Evolutionary conservation across 768 basidiomycete genomes (phyloP).

Genomic region (Hemileccinum impolitum): DNA sequence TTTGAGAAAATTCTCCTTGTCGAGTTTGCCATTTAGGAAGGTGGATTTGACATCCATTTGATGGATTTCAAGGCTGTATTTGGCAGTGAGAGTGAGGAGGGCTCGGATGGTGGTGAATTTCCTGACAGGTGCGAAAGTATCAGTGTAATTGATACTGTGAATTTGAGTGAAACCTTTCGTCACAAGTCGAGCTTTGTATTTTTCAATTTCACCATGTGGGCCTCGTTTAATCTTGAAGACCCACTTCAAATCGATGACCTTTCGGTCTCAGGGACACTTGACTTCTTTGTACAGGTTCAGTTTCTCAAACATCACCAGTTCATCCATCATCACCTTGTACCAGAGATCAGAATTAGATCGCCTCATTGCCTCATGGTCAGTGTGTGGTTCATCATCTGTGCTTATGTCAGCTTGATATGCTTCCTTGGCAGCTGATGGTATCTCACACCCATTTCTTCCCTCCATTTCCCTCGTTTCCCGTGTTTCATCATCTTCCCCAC

Average conservation of each 20-base stretch:
- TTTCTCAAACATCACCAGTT: no score
- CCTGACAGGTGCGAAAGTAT: constrained; percentile 10
- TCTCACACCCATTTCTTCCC: no score
- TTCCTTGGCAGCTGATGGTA: no score
- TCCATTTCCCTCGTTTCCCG: no score
- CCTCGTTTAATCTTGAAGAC: constrained; percentile 3
- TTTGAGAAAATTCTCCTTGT: constrained; percentile 27
- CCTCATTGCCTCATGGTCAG: no score
- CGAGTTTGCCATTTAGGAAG: constrained; percentile 7
- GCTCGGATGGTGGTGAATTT: neutral
- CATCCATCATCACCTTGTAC: no score
- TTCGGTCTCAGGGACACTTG: no score
- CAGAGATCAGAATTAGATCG: no score
- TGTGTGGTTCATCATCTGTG: no score
- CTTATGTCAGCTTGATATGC: no score
- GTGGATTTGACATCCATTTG: constrained; percentile 26
- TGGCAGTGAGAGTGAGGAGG: neutral
- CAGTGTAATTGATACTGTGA: constrained; percentile 34
- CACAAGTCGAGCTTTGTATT: constrained; percentile 40
- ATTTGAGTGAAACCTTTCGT: constrained; percentile 33
- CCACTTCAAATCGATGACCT: neutral
- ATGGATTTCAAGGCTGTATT: constrained; percentile 9
- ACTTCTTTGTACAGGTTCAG: no score
- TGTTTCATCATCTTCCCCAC: no score
- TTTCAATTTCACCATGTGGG: constrained; percentile 25